phyloP scores from a whole-genome alignment of 129 eudicot species.

The Chrysanthemum seticuspe region DNA sequence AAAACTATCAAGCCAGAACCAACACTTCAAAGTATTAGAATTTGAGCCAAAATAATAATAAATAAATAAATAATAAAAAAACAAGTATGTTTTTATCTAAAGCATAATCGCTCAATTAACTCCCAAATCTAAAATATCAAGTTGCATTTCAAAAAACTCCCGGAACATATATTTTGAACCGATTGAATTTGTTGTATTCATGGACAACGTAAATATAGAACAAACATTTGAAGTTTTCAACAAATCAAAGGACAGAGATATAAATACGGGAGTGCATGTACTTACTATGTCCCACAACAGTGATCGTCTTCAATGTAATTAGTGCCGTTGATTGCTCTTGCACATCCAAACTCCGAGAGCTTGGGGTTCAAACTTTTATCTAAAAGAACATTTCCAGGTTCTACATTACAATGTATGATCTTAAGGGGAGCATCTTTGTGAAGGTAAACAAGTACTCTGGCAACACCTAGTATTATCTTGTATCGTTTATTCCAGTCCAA shows the following conservation, averaged over 20 bases:
- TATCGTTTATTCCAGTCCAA: constrained; percentile 23
- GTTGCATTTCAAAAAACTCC: too few species aligned
- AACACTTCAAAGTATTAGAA: background rate
- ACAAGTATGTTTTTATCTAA: too few species aligned
- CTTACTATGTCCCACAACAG: too few species aligned
- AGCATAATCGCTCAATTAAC: too few species aligned
- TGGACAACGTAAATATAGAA: too few species aligned
- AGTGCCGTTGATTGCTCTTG: background rate
- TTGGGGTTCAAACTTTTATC: constrained; percentile 18
- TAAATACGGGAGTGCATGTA: background rate
- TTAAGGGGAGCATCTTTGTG: constrained; percentile 12
- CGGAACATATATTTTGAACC: too few species aligned
- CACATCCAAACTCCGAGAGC: background rate
- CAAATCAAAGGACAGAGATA: background rate
- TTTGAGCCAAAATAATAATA: background rate
- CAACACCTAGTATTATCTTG: constrained; percentile 22
- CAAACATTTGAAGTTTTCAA: too few species aligned
- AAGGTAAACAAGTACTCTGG: constrained; percentile 24
- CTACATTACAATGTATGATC: constrained; percentile 13
- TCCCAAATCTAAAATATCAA: too few species aligned
- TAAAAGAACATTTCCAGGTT: background rate
- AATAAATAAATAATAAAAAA: background rate
- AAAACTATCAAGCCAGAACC: background rate
- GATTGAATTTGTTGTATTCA: too few species aligned
- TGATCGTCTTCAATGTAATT: background rate